These are phyloP conservation scores for Botrytis elliptica DNA, from an alignment of 2,329 filamentous ascomycete species.

Conservation along the genomic window DNA sequence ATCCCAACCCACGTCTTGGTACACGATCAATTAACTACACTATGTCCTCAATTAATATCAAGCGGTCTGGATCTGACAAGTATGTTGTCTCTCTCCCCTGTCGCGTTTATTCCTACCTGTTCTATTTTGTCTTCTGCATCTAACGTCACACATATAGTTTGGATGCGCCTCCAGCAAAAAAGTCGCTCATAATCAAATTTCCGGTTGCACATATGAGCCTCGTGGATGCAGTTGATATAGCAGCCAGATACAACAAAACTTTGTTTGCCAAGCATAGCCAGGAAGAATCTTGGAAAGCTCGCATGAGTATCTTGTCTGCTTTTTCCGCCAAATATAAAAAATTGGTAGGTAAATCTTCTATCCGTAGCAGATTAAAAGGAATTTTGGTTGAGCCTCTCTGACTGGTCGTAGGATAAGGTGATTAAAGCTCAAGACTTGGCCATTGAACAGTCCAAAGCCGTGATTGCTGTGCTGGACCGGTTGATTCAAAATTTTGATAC, in stretches of 20 bases:
- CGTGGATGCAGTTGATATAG: neutral
- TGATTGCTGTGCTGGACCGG: neutral
- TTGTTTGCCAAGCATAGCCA: neutral
- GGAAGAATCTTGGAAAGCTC: neutral
- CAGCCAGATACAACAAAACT: neutral
- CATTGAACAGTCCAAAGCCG: neutral
- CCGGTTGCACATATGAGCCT: neutral
- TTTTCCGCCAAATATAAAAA: neutral
- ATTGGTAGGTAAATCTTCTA: neutral
- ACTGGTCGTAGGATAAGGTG: neutral
- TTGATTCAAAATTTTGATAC: neutral
- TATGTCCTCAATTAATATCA: neutral
- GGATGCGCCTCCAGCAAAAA: neutral
- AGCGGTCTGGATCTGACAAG: neutral
- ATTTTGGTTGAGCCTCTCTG: neutral
- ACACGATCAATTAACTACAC: neutral
- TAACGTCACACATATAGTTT: neutral
- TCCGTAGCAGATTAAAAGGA: neutral
- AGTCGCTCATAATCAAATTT: neutral
- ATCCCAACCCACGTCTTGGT: neutral
- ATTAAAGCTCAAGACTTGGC: constrained; percentile 2
- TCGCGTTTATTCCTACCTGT: neutral
- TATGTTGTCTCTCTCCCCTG: neutral
- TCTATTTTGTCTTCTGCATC: neutral
- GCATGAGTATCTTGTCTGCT: neutral